Percentiles rank a stretch among this genome's conserved stretches.
Evolutionary conservation across 164 flowering plant genomes (phyloP).

Genomic region (Sedum album): DNA sequence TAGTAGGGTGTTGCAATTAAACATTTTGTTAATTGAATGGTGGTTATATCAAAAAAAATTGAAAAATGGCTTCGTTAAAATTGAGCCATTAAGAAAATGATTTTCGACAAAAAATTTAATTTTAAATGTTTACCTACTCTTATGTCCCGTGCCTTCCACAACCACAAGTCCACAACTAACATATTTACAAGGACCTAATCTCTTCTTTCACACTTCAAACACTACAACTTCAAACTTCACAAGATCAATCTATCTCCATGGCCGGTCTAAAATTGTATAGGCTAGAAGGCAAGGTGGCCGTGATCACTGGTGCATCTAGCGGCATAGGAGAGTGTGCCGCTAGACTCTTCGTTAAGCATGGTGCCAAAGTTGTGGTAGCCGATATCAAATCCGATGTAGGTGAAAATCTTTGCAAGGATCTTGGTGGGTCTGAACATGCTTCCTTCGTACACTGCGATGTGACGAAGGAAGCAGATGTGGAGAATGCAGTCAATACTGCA

Average conservation of each 20-base stretch:
- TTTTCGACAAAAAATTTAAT: too few species aligned
- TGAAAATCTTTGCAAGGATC: neutral
- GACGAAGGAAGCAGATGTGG: conserved; percentile 1
- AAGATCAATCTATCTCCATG: neutral
- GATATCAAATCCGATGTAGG: conserved; percentile 1
- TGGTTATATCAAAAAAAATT: too few species aligned
- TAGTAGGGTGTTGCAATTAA: too few species aligned
- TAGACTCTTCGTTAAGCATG: conserved; percentile 6
- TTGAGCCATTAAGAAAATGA: too few species aligned
- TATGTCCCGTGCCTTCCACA: too few species aligned
- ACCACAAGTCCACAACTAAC: too few species aligned
- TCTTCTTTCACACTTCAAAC: too few species aligned
- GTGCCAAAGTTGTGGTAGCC: conserved; percentile 4
- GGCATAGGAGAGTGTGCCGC: conserved; percentile 3
- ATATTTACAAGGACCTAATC: too few species aligned
- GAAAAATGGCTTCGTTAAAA: too few species aligned
- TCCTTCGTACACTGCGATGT: conserved; percentile 7
- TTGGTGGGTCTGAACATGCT: neutral
- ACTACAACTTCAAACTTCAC: too few species aligned
- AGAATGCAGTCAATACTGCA: neutral
- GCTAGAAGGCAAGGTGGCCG: conserved; percentile 9
- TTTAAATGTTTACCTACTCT: too few species aligned
- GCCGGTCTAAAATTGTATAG: neutral
- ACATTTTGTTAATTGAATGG: too few species aligned
- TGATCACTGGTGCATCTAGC: conserved; percentile 5